Conservation (phyloP, 1,139 yeast species). For the Martiniozyma asiatica region DNA sequence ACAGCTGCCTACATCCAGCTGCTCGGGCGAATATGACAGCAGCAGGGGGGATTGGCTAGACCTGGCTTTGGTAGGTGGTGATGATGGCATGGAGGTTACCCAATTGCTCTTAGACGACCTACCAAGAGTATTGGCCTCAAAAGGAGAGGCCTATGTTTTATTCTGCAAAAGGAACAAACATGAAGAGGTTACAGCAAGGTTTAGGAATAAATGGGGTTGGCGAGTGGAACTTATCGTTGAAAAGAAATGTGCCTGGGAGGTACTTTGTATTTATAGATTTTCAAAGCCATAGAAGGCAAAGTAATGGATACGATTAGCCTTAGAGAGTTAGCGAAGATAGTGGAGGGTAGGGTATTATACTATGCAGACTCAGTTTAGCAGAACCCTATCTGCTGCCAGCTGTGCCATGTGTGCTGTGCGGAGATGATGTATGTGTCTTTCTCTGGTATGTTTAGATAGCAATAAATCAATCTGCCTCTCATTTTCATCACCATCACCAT, state of each 20-base stretch:
- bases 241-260: slow-evolving; percentile 95
- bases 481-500: too few relatives aligned
- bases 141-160: slow-evolving; percentile 69
- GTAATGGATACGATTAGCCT: too few relatives aligned
- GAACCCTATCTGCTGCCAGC: too few relatives aligned
- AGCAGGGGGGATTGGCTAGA: slow-evolving; percentile 63
- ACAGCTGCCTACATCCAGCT: slow-evolving; percentile 33
- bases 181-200: slow-evolving; percentile 35
- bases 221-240: slow-evolving; percentile 38
- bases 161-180: slow-evolving; percentile 86
- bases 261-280: slow-evolving; percentile 59
- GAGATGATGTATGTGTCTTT: too few relatives aligned
- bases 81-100: slow-evolving; percentile 81
- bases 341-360: too few relatives aligned
- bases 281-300: too few relatives aligned
- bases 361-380: too few relatives aligned
- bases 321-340: too few relatives aligned
- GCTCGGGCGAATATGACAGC: slow-evolving; percentile 27
- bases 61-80: slow-evolving; percentile 80
- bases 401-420: too few relatives aligned
- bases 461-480: too few relatives aligned
- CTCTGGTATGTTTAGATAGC: too few relatives aligned
- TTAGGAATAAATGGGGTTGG: slow-evolving; percentile 32
- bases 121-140: slow-evolving; percentile 31
- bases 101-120: slow-evolving; percentile 44